Evolutionary conservation across 805 yeast species (phyloP).

Genomic region (Deakozyma indianensis): DNA sequence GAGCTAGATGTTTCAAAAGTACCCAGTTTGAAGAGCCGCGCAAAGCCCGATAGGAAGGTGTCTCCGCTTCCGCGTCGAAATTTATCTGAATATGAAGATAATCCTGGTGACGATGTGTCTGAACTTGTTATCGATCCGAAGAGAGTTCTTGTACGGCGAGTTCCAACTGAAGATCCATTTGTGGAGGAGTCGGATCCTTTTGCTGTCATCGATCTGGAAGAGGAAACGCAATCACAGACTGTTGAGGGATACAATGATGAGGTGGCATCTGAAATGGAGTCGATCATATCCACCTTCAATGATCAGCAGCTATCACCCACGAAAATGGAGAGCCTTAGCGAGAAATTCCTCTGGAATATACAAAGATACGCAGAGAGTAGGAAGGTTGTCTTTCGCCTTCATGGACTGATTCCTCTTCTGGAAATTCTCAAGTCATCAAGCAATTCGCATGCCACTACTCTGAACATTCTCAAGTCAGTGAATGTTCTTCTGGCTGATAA

Average conservation of each 20-base stretch:
- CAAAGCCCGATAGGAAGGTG: too few relatives aligned
- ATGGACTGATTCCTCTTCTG: not conserved
- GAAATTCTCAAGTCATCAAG: not conserved
- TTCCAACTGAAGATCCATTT: not conserved
- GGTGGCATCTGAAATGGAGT: not conserved
- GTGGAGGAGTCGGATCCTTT: not conserved
- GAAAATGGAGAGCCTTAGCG: not conserved
- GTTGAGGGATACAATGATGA: not conserved
- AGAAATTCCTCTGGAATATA: not conserved
- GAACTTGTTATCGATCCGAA: not conserved
- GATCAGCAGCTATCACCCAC: not conserved
- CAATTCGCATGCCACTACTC: not conserved
- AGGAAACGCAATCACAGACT: not conserved
- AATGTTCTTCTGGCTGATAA: not conserved
- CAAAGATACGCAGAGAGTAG: not conserved
- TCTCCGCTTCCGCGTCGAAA: not conserved
- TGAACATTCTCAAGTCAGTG: not conserved
- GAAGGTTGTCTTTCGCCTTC: not conserved
- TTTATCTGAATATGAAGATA: slow-evolving; percentile 1
- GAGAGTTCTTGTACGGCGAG: not conserved
- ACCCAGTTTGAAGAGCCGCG: not conserved
- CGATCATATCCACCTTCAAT: not conserved
- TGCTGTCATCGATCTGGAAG: not conserved
- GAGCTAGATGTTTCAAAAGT: not conserved
- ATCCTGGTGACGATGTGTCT: not conserved